Conservation (phyloP, 1,139 yeast genomes). For the Yamadazyma dendronema region DNA sequence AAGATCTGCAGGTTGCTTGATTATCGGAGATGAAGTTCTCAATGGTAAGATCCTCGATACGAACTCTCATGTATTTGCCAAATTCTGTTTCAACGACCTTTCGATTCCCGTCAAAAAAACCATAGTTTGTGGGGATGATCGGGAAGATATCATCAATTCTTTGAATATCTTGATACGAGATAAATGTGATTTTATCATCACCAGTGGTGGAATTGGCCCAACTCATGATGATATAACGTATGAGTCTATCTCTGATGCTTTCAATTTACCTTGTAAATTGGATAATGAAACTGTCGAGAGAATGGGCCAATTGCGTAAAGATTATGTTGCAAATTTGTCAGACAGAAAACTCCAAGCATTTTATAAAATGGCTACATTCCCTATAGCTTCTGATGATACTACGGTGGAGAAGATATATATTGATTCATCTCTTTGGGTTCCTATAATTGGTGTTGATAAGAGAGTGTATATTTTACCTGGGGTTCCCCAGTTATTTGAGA, state of each 20-base stretch:
- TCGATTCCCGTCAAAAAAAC: constrained; percentile 61
- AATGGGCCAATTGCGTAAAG: constrained; percentile 53
- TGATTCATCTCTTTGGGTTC: constrained; percentile 73
- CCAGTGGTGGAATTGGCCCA: constrained; percentile 87
- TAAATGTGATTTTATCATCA: constrained; percentile 66
- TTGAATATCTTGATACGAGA: constrained; percentile 42
- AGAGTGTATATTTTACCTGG: constrained; percentile 78
- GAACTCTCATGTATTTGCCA: constrained; percentile 70
- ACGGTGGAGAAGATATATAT: constrained; percentile 54
- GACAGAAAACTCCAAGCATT: constrained; percentile 56
- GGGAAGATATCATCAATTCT: constrained; percentile 57
- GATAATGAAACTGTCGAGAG: constrained; percentile 58
- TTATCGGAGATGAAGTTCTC: constrained; percentile 85
- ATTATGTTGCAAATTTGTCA: constrained; percentile 35
- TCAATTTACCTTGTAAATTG: constrained; percentile 46
- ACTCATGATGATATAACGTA: constrained; percentile 90
- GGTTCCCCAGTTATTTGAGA: constrained; percentile 68
- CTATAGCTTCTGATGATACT: constrained; percentile 35
- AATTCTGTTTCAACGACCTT: constrained; percentile 54
- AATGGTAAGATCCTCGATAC: constrained; percentile 86
- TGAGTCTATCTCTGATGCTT: constrained; percentile 65
- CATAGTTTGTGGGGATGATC: constrained; percentile 76
- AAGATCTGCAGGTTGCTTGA: constrained; percentile 45
- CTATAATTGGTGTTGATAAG: constrained; percentile 62
- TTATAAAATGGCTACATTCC: constrained; percentile 77